phyloP scores from a whole-genome alignment of 2,329 filamentous ascomycete genomes.

The Chrysoporthe deuterocubensis region DNA sequence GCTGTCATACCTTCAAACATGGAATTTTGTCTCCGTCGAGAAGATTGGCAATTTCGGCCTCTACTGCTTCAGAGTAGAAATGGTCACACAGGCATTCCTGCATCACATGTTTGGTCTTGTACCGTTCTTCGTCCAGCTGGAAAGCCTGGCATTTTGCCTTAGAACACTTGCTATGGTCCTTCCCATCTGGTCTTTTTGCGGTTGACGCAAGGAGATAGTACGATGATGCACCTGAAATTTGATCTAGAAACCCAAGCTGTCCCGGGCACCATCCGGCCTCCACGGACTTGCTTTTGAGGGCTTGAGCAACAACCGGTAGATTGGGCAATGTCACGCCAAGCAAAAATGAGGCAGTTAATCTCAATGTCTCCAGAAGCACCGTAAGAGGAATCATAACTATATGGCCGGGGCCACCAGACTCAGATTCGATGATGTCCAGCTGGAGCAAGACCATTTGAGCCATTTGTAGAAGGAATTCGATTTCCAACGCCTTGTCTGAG shows the following conservation, averaged over 20 bases:
- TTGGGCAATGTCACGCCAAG: background rate
- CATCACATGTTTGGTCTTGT: background rate
- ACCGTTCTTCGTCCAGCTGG: background rate
- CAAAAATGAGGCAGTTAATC: background rate
- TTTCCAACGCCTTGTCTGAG: background rate
- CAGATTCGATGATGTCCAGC: background rate
- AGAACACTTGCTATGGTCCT: constrained; percentile 1
- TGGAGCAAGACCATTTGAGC: background rate
- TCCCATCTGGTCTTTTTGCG: background rate
- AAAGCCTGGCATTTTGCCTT: background rate
- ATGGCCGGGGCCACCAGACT: background rate
- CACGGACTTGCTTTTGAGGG: background rate
- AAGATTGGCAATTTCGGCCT: background rate
- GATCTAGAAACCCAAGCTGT: background rate
- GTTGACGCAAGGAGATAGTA: background rate
- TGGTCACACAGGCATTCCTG: background rate
- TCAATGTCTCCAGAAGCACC: background rate
- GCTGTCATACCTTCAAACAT: background rate
- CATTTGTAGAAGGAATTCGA: background rate
- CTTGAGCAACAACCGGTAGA: background rate
- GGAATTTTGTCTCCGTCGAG: background rate
- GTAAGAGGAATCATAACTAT: background rate
- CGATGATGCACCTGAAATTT: background rate
- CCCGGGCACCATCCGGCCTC: background rate
- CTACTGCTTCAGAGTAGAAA: background rate